phyloP scores from a whole-genome alignment of 192 early-diverging fungal genomes.

The Nowakowskiella sp. region DNA sequence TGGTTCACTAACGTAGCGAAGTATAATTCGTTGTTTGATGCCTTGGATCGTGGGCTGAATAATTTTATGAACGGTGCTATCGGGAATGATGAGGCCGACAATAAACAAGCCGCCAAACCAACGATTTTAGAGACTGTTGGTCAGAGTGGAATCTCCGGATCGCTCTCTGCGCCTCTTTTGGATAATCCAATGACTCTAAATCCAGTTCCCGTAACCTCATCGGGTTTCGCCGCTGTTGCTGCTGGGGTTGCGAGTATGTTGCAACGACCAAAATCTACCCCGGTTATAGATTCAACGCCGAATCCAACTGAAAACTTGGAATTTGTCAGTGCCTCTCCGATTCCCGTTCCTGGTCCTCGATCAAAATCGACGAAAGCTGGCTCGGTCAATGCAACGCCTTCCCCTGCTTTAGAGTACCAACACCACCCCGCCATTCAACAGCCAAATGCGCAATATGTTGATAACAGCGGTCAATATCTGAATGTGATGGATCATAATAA shows the following conservation, averaged over 20 bases:
- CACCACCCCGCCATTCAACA: background rate
- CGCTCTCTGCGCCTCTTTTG: too few relatives aligned
- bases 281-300: too few relatives aligned
- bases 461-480: background rate
- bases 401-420: background rate
- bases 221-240: background rate
- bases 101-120: background rate
- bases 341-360: background rate
- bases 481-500: background rate
- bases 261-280: background rate
- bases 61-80: slow-evolving; percentile 57
- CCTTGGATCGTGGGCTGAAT: slow-evolving; percentile 52
- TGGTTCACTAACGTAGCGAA: background rate
- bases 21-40: slow-evolving; percentile 4
- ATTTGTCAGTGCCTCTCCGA: background rate
- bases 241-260: background rate
- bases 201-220: too few relatives aligned
- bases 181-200: too few relatives aligned
- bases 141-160: background rate
- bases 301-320: background rate
- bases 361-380: background rate
- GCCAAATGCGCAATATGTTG: background rate
- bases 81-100: slow-evolving; percentile 11
- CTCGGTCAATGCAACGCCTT: background rate
- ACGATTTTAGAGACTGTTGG: background rate